Evolutionary conservation across 768 basidiomycete species (phyloP), one percentile per base, ranked within the genome.

Genomic region (Lentinus tigrinus): DNA sequence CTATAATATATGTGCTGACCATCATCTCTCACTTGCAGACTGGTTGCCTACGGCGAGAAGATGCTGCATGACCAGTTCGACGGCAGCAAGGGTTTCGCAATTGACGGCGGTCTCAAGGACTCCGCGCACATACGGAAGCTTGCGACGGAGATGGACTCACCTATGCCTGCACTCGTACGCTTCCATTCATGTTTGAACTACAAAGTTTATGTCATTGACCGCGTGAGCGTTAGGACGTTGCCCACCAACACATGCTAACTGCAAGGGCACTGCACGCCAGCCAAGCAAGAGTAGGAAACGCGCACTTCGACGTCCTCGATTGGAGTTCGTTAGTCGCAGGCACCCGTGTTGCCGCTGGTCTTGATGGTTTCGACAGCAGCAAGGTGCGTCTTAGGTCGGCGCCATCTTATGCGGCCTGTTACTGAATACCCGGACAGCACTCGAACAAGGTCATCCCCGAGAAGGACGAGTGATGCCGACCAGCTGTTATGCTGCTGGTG

Each of bases 71-170:
- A 93, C 72, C 75, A 81, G 34, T 95, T 94, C 67, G 87, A 91
- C 56, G 89, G 84, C 21, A 75, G 79, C 9, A 75, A 74, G 17
- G 94, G 93, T 14, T 95, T 96, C 69, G 75, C 85, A 13, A 83
- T 95, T 48, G 86, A 91, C 46, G 90, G 90, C n/a, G 94, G 92
- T 17, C 85, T 96, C 66, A 93, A 93, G 67, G 93, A 95, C 67
- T 88, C 91, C 0, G 72, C 81, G 80, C 88, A 89, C 68, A 85
- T 94, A 52, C 86, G 88, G 54, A 81, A 79, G 48, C 77, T 95
- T 10, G 83, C 85, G 0, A 78, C 84, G 8, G 82, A 86, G 56
- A 75, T 81, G 57, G 82, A 88, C 62, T 77, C 82, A 11, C 88
- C 89, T 0, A 86, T 89, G 87, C 90, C 89, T 8, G 74, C 75